Percentiles rank a stretch among this genome's conserved stretches.
These are phyloP conservation scores for Metschnikowia vanudenii DNA, from an alignment of 805 yeast genomes.

Conservation along the genomic window DNA sequence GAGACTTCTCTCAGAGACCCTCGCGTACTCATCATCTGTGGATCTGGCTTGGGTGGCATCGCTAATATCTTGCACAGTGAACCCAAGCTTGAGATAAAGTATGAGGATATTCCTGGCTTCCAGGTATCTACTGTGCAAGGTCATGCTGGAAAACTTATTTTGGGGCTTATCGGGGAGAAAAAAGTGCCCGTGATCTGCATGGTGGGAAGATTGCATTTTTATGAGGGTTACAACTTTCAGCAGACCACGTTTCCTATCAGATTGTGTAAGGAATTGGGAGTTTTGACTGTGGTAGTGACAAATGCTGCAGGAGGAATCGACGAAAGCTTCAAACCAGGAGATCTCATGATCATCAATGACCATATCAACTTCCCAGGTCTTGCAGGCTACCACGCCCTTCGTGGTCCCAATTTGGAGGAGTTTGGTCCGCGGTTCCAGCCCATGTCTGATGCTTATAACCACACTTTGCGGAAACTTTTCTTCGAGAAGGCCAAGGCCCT, in stretches of 20 bases:
- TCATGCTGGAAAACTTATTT: slow-evolving; percentile 78
- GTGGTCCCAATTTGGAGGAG: slow-evolving; percentile 78
- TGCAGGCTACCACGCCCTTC: slow-evolving; percentile 81
- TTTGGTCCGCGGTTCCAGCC: slow-evolving; percentile 89
- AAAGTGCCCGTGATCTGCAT: slow-evolving; percentile 82
- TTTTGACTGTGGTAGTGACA: slow-evolving; percentile 70
- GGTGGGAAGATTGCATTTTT: slow-evolving; percentile 91
- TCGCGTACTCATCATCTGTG: slow-evolving; percentile 78
- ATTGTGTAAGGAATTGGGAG: slow-evolving; percentile 63
- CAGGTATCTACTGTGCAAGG: slow-evolving; percentile 82
- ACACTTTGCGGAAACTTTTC: slow-evolving; percentile 62
- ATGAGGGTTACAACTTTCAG: slow-evolving; percentile 85
- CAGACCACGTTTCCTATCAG: slow-evolving; percentile 86
- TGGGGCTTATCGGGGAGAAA: slow-evolving; percentile 70
- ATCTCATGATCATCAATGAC: slow-evolving; percentile 85
- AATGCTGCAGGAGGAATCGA: slow-evolving; percentile 95
- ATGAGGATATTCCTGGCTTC: slow-evolving; percentile 76
- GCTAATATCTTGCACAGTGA: slow-evolving; percentile 49
- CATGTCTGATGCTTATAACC: slow-evolving; percentile 84
- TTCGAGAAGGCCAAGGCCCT: slow-evolving; percentile 49
- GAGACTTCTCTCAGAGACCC: slow-evolving; percentile 40
- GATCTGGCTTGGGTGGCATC: slow-evolving; percentile 91
- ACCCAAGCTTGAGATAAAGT: slow-evolving; percentile 53
- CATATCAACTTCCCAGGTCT: slow-evolving; percentile 91
- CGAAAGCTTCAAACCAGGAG: slow-evolving; percentile 68